phyloP scores from a whole-genome alignment of 2,329 filamentous ascomycete species.

The Sporothrix inflata region DNA sequence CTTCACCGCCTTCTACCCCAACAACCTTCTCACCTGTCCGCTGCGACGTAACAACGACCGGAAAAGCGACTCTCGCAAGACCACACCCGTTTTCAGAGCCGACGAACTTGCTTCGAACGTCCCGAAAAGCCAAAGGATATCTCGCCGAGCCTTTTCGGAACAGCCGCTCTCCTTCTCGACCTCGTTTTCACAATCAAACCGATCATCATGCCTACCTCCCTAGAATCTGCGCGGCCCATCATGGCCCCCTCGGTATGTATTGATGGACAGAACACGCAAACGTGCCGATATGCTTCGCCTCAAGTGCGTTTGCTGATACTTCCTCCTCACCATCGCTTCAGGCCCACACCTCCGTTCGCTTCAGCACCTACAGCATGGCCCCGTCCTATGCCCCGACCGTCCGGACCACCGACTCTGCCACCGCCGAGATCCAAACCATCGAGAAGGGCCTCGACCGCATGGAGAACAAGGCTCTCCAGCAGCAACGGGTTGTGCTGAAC shows the following conservation, averaged over 20 bases:
- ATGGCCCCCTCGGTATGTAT: slow-evolving; percentile 64
- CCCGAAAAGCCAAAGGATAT: neutral
- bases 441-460: slow-evolving; percentile 81
- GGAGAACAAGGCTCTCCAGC: slow-evolving; percentile 81
- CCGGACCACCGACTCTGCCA: slow-evolving; percentile 57
- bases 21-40: neutral
- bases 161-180: neutral
- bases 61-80: neutral
- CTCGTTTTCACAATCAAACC: neutral
- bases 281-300: too few relatives aligned
- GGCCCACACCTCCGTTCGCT: slow-evolving; percentile 59
- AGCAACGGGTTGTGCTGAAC: slow-evolving; percentile 79
- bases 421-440: slow-evolving; percentile 67
- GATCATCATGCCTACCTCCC: slow-evolving; percentile 56
- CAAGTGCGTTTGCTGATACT: neutral
- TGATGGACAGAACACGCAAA: too few relatives aligned
- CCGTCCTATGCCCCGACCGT: slow-evolving; percentile 63
- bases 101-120: neutral
- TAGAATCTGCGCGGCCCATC: slow-evolving; percentile 64
- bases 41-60: neutral
- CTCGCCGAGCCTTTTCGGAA: neutral
- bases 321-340: slow-evolving; percentile 36
- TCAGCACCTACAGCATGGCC: slow-evolving; percentile 63
- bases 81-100: neutral
- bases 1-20: slow-evolving; percentile 11